Evolutionary conservation across 1,139 yeast species (phyloP).

Genomic region (Suhomyces chickasaworum): DNA sequence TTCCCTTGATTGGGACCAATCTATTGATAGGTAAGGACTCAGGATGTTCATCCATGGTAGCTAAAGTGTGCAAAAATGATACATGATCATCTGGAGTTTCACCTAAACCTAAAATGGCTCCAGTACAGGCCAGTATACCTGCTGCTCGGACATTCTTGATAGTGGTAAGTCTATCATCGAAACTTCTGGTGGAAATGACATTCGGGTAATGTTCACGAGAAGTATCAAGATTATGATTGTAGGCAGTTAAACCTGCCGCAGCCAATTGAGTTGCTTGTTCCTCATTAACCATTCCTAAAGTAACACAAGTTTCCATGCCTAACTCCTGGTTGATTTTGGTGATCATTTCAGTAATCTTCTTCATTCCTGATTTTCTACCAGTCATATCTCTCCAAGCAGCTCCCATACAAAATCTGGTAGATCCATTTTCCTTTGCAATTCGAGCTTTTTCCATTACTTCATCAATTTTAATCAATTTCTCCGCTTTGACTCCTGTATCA

Average conservation of each 20-base stretch:
- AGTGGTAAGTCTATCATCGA: conserved; percentile 69
- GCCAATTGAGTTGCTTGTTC: conserved; percentile 61
- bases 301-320: conserved; percentile 78
- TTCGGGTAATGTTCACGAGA: conserved; percentile 76
- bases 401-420: conserved; percentile 82
- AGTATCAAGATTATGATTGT: conserved; percentile 80
- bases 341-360: conserved; percentile 67
- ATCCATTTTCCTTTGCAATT: conserved; percentile 67
- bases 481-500: conserved; percentile 70
- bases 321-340: conserved; percentile 58
- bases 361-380: conserved; percentile 71
- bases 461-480: conserved; percentile 60
- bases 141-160: conserved; percentile 64
- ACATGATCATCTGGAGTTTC: conserved; percentile 73
- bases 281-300: conserved; percentile 72
- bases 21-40: conserved; percentile 82
- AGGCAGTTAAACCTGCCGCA: conserved; percentile 77
- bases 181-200: conserved; percentile 67
- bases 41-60: conserved; percentile 71
- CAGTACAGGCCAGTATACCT: conserved; percentile 74
- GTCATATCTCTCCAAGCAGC: conserved; percentile 89
- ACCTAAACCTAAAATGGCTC: conserved; percentile 79
- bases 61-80: conserved; percentile 65
- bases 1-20: conserved; percentile 77
- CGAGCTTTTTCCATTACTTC: conserved; percentile 64